Percentiles rank a stretch among this genome's conserved stretches.
Evolutionary conservation across 129 eudicot species (phyloP).

Genomic region (Heracleum sosnowskyi): DNA sequence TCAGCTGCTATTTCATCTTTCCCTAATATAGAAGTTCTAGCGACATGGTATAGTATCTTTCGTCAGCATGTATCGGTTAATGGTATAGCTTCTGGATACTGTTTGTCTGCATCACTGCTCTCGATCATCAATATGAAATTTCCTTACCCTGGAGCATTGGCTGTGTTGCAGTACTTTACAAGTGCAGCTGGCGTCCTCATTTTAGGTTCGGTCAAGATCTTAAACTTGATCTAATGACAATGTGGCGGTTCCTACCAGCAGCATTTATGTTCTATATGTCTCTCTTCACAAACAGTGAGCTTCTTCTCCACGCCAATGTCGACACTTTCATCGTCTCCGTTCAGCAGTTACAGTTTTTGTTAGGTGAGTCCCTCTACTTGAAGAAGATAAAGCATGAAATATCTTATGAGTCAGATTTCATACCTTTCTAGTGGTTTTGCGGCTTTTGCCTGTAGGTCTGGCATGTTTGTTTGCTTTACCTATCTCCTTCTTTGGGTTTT

Average conservation of each 20-base stretch:
- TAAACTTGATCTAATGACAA: constrained; percentile 61
- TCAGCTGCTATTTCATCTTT: constrained; percentile 18
- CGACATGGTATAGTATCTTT: constrained; percentile 47
- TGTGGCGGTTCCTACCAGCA: constrained; percentile 95
- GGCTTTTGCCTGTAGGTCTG: constrained; percentile 75
- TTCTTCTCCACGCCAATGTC: constrained; percentile 93
- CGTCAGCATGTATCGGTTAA: constrained; percentile 69
- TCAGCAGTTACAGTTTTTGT: constrained; percentile 92
- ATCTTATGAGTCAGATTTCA: constrained; percentile 70
- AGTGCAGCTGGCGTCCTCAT: constrained; percentile 80
- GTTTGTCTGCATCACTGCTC: constrained; percentile 85
- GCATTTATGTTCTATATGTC: constrained; percentile 81
- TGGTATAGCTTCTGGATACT: constrained; percentile 88
- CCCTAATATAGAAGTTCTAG: constrained; percentile 20
- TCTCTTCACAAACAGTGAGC: constrained; percentile 95
- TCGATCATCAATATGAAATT: constrained; percentile 95
- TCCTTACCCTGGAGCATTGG: constrained; percentile 93
- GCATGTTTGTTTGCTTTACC: constrained; percentile 91
- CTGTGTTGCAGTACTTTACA: constrained; percentile 90
- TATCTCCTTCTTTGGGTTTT: constrained; percentile 90
- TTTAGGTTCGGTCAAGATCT: constrained; percentile 54
- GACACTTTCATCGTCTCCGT: constrained; percentile 87
- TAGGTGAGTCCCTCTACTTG: constrained; percentile 76
- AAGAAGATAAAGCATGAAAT: constrained; percentile 89
- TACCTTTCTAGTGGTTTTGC: constrained; percentile 64